Percentiles rank a stretch among this genome's conserved stretches.
These are phyloP conservation scores for Citropsis articulata DNA, from an alignment of 345 rosid species.

Conservation along the genomic window DNA sequence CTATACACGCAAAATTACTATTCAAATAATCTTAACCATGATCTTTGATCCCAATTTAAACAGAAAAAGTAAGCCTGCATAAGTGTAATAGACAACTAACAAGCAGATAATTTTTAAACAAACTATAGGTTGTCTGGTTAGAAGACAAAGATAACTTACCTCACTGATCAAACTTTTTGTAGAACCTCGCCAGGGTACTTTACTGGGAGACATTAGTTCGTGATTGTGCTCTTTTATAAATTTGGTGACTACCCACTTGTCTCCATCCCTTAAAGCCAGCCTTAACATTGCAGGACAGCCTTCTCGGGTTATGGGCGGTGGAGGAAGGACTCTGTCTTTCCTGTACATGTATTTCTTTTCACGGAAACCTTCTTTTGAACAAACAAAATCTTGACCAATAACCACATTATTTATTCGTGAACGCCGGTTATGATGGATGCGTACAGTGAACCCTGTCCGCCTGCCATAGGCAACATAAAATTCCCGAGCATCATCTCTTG, in stretches of 20 bases:
- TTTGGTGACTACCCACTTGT: slow-evolving; percentile 44
- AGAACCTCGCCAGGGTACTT: slow-evolving; percentile 50
- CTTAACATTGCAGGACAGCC: slow-evolving; percentile 53
- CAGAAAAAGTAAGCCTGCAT: neutral
- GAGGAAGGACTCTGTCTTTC: slow-evolving; percentile 57
- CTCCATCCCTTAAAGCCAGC: slow-evolving; percentile 42
- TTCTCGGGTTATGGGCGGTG: slow-evolving; percentile 48
- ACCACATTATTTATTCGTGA: slow-evolving; percentile 47
- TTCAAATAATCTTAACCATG: neutral
- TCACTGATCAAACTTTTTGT: slow-evolving; percentile 34
- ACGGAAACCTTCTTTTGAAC: slow-evolving; percentile 55
- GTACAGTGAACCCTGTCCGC: slow-evolving; percentile 40
- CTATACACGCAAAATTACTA: neutral
- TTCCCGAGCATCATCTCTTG: slow-evolving; percentile 49
- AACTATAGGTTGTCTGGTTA: neutral
- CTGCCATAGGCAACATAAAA: slow-evolving; percentile 48
- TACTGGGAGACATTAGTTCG: slow-evolving; percentile 36
- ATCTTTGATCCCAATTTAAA: neutral
- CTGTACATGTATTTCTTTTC: slow-evolving; percentile 49
- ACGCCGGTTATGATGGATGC: slow-evolving; percentile 51
- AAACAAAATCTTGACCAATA: slow-evolving; percentile 58
- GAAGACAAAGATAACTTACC: slow-evolving; percentile 20
- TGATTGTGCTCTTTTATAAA: slow-evolving; percentile 43
- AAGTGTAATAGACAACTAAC: neutral
- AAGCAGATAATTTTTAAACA: neutral